Percentiles rank a stretch among this genome's conserved stretches.
phyloP scores from a whole-genome alignment of 2,329 filamentous ascomycete species.

The Didymellaceae sp. region DNA sequence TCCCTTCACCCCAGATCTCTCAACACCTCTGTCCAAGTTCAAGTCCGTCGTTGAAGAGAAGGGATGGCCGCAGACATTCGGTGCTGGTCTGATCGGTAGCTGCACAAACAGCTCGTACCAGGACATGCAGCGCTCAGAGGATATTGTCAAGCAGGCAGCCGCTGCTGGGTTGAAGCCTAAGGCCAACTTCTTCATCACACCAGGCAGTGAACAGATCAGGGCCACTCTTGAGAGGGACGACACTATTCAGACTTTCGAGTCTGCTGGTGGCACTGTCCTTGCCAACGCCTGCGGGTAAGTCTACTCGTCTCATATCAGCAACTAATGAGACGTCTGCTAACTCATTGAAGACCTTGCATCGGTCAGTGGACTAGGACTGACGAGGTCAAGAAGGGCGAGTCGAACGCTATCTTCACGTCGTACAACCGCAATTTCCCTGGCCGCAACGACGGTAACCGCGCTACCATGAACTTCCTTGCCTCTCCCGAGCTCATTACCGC shows the following conservation, averaged over 20 bases:
- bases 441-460: constrained; percentile 94
- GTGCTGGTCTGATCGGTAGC: constrained; percentile 92
- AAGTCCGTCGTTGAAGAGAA: constrained; percentile 82
- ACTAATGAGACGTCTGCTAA: constrained; percentile 14
- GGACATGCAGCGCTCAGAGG: constrained; percentile 95
- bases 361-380: constrained; percentile 94
- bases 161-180: constrained; percentile 89
- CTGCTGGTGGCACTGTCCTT: constrained; percentile 85
- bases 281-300: constrained; percentile 82
- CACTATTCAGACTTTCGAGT: constrained; percentile 83
- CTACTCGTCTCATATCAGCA: too few species aligned
- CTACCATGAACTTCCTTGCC: constrained; percentile 98
- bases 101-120: constrained; percentile 99
- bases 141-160: constrained; percentile 88
- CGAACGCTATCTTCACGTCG: constrained; percentile 93
- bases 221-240: constrained; percentile 90
- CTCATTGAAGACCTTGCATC: constrained; percentile 73
- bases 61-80: constrained; percentile 88
- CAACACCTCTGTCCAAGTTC: constrained; percentile 89
- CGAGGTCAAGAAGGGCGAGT: constrained; percentile 79
- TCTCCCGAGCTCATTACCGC: constrained; percentile 97
- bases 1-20: constrained; percentile 93
- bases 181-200: constrained; percentile 93
- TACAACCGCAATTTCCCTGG: constrained; percentile 99
- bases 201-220: constrained; percentile 94